Percentiles rank a stretch among this genome's conserved stretches.
These are phyloP conservation scores for Apiospora saccharicola DNA, from an alignment of 2,329 filamentous ascomycete species.

Conservation along the genomic window DNA sequence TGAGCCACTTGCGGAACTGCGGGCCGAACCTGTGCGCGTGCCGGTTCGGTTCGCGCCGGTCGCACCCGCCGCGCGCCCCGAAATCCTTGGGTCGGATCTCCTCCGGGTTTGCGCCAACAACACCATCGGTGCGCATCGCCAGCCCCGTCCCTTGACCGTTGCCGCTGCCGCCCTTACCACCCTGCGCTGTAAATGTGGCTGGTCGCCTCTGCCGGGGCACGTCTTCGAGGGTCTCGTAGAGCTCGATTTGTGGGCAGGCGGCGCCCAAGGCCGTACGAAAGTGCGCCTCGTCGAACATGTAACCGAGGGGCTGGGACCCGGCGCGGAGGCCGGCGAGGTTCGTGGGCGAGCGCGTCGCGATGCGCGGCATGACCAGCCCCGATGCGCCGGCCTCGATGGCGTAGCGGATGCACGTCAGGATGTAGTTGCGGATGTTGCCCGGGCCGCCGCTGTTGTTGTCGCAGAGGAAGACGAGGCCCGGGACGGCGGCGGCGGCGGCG, in stretches of 20 bases:
- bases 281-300: conserved; percentile 54
- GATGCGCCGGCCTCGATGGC: conserved; percentile 55
- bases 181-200: background rate
- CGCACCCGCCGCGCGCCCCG: conserved; percentile 46
- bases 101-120: conserved; percentile 30
- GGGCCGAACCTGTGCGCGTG: conserved; percentile 46
- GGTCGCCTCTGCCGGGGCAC: conserved; percentile 36
- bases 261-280: conserved; percentile 46
- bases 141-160: background rate
- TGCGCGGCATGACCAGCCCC: conserved; percentile 51
- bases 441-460: conserved; percentile 59
- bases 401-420: conserved; percentile 57
- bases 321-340: conserved; percentile 48
- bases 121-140: background rate
- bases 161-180: background rate
- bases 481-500: conserved; percentile 39
- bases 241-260: conserved; percentile 48
- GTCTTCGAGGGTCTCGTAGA: conserved; percentile 45
- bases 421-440: conserved; percentile 58
- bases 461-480: conserved; percentile 54
- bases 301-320: conserved; percentile 45
- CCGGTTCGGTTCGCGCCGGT: conserved; percentile 47
- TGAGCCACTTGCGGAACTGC: conserved; percentile 42
- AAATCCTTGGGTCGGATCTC: conserved; percentile 48
- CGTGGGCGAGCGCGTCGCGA: conserved; percentile 47